Conservation (phyloP, 805 yeast species). For the Wickerhamomyces tratensis region DNA sequence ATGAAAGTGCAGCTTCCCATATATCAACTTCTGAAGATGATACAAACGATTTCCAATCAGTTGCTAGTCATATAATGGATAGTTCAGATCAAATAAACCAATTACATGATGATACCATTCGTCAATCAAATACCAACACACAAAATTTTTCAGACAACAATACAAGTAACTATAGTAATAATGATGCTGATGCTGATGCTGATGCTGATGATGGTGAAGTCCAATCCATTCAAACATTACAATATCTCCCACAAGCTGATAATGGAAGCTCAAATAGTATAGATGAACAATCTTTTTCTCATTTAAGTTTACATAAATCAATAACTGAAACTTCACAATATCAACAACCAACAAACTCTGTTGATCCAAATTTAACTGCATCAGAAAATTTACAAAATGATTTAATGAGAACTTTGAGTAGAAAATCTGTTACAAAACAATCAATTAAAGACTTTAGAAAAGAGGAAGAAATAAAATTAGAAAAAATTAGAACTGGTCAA, state of each 20-base stretch:
- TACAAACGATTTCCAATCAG: not conserved
- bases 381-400: constrained; percentile 15
- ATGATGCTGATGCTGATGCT: constrained; percentile 4
- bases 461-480: constrained; percentile 1
- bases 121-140: too few relatives aligned
- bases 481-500: constrained; percentile 8
- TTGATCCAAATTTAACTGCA: constrained; percentile 2
- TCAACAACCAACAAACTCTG: constrained; percentile 4
- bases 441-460: constrained; percentile 1
- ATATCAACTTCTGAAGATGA: not conserved
- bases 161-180: not conserved
- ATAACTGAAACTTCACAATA: constrained; percentile 9
- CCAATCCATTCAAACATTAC: not conserved
- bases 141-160: too few relatives aligned
- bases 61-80: not conserved
- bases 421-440: constrained; percentile 11
- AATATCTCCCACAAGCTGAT: not conserved
- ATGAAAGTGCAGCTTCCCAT: constrained; percentile 12
- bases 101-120: too few relatives aligned
- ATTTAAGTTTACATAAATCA: not conserved
- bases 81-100: not conserved
- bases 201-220: constrained; percentile 2
- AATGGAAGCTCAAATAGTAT: constrained; percentile 9
- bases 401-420: constrained; percentile 14
- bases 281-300: not conserved